Evolutionary conservation across 208 protist species (phyloP).

Genomic region (Phytomonas sp.): DNA sequence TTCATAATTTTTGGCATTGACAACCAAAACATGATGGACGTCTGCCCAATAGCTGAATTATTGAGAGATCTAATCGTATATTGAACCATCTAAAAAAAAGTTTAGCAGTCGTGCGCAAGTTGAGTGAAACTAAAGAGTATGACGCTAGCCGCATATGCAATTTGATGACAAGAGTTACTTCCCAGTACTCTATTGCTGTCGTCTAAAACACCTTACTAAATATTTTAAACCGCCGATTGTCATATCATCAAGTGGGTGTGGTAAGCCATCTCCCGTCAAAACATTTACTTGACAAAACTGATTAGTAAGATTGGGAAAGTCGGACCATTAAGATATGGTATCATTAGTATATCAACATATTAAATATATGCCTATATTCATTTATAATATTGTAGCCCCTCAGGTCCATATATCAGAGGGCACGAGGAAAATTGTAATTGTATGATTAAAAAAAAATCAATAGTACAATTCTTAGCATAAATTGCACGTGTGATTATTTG

Average conservation of each 20-base stretch:
- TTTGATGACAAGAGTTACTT: background rate
- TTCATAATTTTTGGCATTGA: background rate
- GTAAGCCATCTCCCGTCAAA: background rate
- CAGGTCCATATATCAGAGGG: background rate
- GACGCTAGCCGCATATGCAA: background rate
- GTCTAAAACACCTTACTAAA: background rate
- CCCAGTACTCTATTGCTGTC: background rate
- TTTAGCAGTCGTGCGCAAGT: background rate
- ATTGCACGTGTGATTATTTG: background rate
- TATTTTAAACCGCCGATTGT: background rate
- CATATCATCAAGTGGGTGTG: background rate
- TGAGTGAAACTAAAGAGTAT: background rate
- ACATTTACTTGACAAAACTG: background rate
- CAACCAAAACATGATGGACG: background rate
- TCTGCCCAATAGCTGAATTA: background rate
- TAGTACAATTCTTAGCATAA: background rate
- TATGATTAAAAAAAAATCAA: too few relatives aligned
- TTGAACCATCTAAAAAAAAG: background rate
- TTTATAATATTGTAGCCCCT: background rate
- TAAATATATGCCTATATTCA: background rate
- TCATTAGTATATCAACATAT: background rate
- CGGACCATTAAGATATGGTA: background rate
- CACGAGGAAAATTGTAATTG: background rate
- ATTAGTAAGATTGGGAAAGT: constrained; percentile 1
- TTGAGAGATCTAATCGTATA: background rate